Conservation (phyloP, 2,329 filamentous ascomycete species). For the Fusarium poae region DNA sequence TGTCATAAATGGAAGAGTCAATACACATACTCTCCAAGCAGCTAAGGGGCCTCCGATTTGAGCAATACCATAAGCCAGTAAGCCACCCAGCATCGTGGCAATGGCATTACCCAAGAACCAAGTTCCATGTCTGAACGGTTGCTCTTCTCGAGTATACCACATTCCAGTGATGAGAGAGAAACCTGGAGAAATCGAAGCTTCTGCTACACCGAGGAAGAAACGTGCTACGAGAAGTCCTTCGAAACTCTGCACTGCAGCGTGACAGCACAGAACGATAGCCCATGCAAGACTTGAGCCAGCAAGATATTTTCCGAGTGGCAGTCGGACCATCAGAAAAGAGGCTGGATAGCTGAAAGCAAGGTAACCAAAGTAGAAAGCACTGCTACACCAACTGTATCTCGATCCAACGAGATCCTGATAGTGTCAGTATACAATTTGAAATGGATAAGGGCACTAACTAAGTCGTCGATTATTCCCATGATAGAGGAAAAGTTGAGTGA, state of each 20-base stretch:
- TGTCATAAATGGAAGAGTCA: rapidly evolving
- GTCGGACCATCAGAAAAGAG: slow-evolving; percentile 41
- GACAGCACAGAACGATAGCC: slow-evolving; percentile 37
- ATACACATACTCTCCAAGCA: slow-evolving; percentile 34
- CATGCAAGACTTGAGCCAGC: slow-evolving; percentile 41
- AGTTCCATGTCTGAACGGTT: slow-evolving; percentile 43
- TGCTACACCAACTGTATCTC: slow-evolving; percentile 43
- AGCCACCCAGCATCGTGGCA: slow-evolving; percentile 40
- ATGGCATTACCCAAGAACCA: slow-evolving; percentile 45
- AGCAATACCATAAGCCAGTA: slow-evolving; percentile 41
- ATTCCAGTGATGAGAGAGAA: slow-evolving; percentile 45
- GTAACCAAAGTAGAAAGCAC: slow-evolving; percentile 44
- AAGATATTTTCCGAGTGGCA: slow-evolving; percentile 39
- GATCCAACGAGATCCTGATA: slow-evolving; percentile 29
- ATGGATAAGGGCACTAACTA: not conserved
- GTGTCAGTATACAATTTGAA: not conserved
- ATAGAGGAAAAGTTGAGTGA: slow-evolving; percentile 44
- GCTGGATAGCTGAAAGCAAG: slow-evolving; percentile 45
- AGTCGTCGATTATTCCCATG: slow-evolving; percentile 43
- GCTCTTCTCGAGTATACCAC: slow-evolving; percentile 45
- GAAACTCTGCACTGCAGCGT: slow-evolving; percentile 39
- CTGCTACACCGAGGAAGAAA: slow-evolving; percentile 43
- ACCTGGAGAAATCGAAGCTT: slow-evolving; percentile 44
- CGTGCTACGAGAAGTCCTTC: slow-evolving; percentile 32
- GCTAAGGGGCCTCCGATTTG: slow-evolving; percentile 34